A percentile compares a stretch with the other conserved stretches of the same genome.
Evolutionary conservation across 257 asterid species (phyloP).

Genomic region (Craterostigma plantagineum): DNA sequence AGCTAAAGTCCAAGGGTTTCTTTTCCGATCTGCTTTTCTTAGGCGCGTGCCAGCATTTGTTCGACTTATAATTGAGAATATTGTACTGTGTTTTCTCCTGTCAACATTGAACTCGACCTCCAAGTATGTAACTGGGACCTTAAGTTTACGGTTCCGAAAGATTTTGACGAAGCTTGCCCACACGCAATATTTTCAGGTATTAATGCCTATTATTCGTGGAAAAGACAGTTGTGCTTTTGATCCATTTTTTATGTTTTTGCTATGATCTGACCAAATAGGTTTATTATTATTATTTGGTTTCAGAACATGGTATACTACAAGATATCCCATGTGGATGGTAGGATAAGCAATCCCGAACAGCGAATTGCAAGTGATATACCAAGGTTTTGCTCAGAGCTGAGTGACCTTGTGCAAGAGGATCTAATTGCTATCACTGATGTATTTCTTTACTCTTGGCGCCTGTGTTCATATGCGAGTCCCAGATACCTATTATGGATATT

Average conservation of each 20-base stretch:
- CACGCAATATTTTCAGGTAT: constrained; percentile 83
- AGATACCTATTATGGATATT: constrained; percentile 88
- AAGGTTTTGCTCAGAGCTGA: constrained; percentile 83
- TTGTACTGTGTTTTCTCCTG: constrained; percentile 72
- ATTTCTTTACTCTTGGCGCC: constrained; percentile 88
- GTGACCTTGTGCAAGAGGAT: constrained; percentile 97
- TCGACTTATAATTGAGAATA: constrained; percentile 84
- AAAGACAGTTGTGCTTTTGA: too few species aligned
- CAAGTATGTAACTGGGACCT: constrained; percentile 79
- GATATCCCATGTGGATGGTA: constrained; percentile 94
- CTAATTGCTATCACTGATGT: constrained; percentile 86
- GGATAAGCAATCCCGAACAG: constrained; percentile 90
- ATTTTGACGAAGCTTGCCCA: constrained; percentile 81
- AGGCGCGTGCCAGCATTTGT: constrained; percentile 85
- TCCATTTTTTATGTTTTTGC: too few species aligned
- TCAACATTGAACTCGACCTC: constrained; percentile 86
- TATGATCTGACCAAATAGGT: neutral
- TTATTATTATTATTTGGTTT: constrained; percentile 8
- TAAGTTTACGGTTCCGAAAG: constrained; percentile 78
- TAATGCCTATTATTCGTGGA: neutral
- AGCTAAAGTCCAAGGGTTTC: constrained; percentile 97
- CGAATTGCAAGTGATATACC: constrained; percentile 98
- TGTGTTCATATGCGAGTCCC: constrained; percentile 98
- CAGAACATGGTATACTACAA: constrained; percentile 99
- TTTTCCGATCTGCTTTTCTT: constrained; percentile 93